Base-by-base conservation (phyloP, 2,329 filamentous ascomycete genomes). In the Exserohilum turcica region DNA sequence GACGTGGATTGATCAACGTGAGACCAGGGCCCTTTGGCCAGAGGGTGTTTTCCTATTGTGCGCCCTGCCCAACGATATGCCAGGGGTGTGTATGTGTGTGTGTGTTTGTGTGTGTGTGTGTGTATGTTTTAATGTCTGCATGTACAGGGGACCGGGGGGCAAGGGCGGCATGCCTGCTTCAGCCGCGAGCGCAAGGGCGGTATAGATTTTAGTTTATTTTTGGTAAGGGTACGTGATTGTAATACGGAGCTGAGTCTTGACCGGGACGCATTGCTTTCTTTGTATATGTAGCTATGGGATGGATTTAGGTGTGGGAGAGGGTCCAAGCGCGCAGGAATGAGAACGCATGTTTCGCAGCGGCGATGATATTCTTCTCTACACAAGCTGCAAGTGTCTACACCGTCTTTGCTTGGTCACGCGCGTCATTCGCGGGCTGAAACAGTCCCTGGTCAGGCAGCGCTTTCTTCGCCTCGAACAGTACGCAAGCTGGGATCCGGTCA, bases 1-100 rank as follows among this genome's bases (percentile, higher is more conserved):
- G 68, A 71, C 27, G 27, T 71, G 43, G 69, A 71, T 48, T 70
- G 50, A 67, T 3, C 2, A 12, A 39, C 15, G 21, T n/a, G 21
- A 24, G 21, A 24, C 21, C 21, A 24, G 21, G 4, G 21, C 21
- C 21, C 29, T 13, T 39, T 51, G 36, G 47, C 43, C n/a, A n/a
- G 39, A 40, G 18, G 32, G 53, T 43, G 46, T 24, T 49, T 43
- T 39, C 33, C 32, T 27, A 33, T 44, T 45, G n/a, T 61, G 64
- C 53, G 58, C 61, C 57, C 48, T 29, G 44, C 38, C 47, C 42
- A 50, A 57, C 46, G 59, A 62, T 60, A 62, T 58, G n/a, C 56
- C 62, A 61, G 55, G 59, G 51, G 57, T 60, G 59, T 54, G 32
- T 51, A 54, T 29, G 33, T 53, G n/a, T n/a, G n/a, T n/a, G n/a